phyloP scores from a whole-genome alignment of 2,329 filamentous ascomycete species.

The Pseudogymnoascus sp. region DNA sequence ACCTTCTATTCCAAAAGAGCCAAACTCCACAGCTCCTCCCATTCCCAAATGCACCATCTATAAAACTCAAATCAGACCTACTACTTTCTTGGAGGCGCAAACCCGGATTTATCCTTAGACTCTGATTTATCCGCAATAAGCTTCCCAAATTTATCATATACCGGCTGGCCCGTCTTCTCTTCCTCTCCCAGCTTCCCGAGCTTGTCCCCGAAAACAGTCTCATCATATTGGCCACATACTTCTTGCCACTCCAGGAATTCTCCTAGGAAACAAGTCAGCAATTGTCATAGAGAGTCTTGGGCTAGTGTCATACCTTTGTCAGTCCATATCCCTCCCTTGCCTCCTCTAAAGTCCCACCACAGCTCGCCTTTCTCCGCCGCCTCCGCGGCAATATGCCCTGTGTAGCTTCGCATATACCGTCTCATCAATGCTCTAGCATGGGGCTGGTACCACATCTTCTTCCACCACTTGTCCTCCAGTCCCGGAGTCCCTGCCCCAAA shows the following conservation, averaged over 20 bases:
- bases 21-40: not conserved
- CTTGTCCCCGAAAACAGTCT: conserved; percentile 40
- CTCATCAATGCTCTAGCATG: conserved; percentile 41
- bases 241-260: conserved; percentile 42
- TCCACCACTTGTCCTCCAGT: conserved; percentile 31
- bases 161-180: conserved; percentile 22
- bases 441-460: conserved; percentile 40
- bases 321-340: conserved; percentile 47
- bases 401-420: conserved; percentile 37
- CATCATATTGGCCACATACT: conserved; percentile 36
- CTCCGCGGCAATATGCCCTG: conserved; percentile 35
- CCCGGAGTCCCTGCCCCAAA: not conserved
- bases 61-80: not conserved
- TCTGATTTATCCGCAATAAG: conserved; percentile 26
- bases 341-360: conserved; percentile 42
- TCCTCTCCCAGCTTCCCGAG: conserved; percentile 35
- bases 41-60: not conserved
- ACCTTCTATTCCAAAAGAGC: not conserved
- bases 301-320: conserved; percentile 26
- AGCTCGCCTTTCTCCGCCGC: conserved; percentile 36
- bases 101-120: too few species aligned
- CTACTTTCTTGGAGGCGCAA: not conserved
- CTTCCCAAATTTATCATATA: conserved; percentile 33
- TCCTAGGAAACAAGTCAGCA: not conserved
- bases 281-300: not conserved